Conservation (phyloP, 208 protist genomes). For the Crithidia bombi region DNA sequence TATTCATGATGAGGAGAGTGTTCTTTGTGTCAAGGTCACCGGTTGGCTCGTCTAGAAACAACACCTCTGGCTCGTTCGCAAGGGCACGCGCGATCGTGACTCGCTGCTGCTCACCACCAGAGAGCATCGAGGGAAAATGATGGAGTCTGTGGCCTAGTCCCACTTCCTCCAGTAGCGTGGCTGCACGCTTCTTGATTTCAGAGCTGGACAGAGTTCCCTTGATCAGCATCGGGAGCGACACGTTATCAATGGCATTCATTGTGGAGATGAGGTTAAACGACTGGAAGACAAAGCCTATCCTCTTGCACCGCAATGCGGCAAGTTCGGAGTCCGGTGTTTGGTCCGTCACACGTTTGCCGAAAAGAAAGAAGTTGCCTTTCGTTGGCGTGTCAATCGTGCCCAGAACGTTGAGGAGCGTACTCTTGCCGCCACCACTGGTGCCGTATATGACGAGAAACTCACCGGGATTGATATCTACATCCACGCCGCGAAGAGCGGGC, state of each 20-base stretch:
- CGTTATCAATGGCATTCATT: constrained; percentile 95
- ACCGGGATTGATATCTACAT: constrained; percentile 86
- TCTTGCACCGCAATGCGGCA: constrained; percentile 66
- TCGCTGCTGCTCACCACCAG: constrained; percentile 96
- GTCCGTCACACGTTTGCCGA: constrained; percentile 78
- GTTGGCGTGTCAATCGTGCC: constrained; percentile 97
- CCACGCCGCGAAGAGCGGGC: constrained; percentile 93
- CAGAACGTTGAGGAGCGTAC: constrained; percentile 96
- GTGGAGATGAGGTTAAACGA: constrained; percentile 97
- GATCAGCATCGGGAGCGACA: constrained; percentile 96
- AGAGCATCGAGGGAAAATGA: constrained; percentile 94
- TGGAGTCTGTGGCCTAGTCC: constrained; percentile 88
- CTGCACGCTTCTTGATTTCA: constrained; percentile 76
- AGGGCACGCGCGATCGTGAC: constrained; percentile 96
- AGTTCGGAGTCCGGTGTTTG: constrained; percentile 77
- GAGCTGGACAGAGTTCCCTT: constrained; percentile 58
- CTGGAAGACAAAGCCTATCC: constrained; percentile 97
- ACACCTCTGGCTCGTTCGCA: constrained; percentile 93
- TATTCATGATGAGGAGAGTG: constrained; percentile 94
- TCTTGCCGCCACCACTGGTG: constrained; percentile 96
- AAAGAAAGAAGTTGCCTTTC: constrained; percentile 94
- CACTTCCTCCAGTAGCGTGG: constrained; percentile 79
- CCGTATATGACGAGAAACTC: constrained; percentile 96
- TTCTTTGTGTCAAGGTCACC: constrained; percentile 97
- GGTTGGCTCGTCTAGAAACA: constrained; percentile 96